Base-by-base conservation (phyloP, 805 yeast species). In the Metschnikowia noctiluminum region DNA sequence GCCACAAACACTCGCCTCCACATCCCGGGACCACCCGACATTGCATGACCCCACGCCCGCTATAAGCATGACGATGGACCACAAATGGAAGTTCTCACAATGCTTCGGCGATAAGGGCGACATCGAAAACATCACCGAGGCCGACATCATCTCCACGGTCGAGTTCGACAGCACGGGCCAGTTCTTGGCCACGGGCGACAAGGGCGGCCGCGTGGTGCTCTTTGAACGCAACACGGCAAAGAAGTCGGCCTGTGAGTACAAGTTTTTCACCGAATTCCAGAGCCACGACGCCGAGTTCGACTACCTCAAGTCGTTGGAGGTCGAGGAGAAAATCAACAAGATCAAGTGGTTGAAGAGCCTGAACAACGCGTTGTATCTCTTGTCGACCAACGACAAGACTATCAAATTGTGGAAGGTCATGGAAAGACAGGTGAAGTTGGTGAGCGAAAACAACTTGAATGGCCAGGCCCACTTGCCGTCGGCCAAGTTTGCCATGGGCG, bases 71-170 rank as follows among this genome's bases (percentile, higher is more conserved):
- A 56, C 62, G 38, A 53, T 57, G 53, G 76, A 70, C 50, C 70
- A 68, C 49, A 59, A 65, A 40, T 85, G 92, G 92, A 89, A 89
- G 68, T 91, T 91, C 67, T 87, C 96, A 59, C 98, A 91, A 69
- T 94, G 99, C 68, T 94, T 94, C 77, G 99, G 99, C 55, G 99
- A 94, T 69, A 94, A 95, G 68, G 96, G 96, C 42, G 99, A 94
- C 66, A 86, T 91, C 49, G 98, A 92, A 57, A 87, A 84, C 62
- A 89, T 91, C 62, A 90, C 97, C 2, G 98, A 91, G 64, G 97
- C 97, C 4, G 99, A 94, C 67, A 91, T 94, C 63, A 94, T 94
- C 53, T 87, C 97, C 15, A 89, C 99, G 2, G 97, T 94, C 37
- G 98, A 94, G 70, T 94, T 94, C 62, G 97, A 94, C 66, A 87